Evolutionary conservation across 2,329 filamentous ascomycete genomes (phyloP), one percentile per base, ranked within the genome.

Genomic region (Calycina herbarum): DNA sequence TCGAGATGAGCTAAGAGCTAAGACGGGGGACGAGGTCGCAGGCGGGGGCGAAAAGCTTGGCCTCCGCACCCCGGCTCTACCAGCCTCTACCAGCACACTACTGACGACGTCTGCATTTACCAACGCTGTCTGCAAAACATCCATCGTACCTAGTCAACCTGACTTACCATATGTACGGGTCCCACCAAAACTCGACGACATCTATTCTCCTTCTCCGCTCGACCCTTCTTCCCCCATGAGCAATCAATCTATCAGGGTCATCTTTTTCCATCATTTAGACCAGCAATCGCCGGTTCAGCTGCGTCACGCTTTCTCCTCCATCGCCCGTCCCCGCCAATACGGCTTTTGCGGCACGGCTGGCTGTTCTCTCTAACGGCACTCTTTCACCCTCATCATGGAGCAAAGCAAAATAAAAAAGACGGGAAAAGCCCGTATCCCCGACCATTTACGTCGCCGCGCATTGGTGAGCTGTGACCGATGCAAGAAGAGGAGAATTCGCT

Each of bases 401-500:
- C 20, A 56, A 61, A 64, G 42, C 61, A 71, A 68, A 62, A 62
- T 45, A 27, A 75, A 73, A 64, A 73, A 73, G 68, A 61, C 69
- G 31, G 69, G 72, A 56, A 77, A 73, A 70, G 72, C 74, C 10
- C 75, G 77, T n/a, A 75, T 78, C 40, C 76, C 77, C 2, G 73
- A 71, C 33, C 73, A 77, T 38, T 72, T 77, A 29, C 70, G 77
- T n/a, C 73, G 77, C 64, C 68, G 77, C 60, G 74, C 76, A 15
- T 72, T 77, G 38, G 73, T 77, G 20, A 77, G 76, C 61, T 78
- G 77, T 62, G 77, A 78, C 61, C 73, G 75, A 27, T 78, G 77
- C 68, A 78, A 78, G 68, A 75, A 75, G 64, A 68, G 76, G 56
- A 70, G 77, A 56, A 76, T 77, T 63, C 76, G 77, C 13, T 78